Base-by-base conservation (phyloP, 495 filamentous ascomycete species). In the Aspergillus avenaceus region DNA sequence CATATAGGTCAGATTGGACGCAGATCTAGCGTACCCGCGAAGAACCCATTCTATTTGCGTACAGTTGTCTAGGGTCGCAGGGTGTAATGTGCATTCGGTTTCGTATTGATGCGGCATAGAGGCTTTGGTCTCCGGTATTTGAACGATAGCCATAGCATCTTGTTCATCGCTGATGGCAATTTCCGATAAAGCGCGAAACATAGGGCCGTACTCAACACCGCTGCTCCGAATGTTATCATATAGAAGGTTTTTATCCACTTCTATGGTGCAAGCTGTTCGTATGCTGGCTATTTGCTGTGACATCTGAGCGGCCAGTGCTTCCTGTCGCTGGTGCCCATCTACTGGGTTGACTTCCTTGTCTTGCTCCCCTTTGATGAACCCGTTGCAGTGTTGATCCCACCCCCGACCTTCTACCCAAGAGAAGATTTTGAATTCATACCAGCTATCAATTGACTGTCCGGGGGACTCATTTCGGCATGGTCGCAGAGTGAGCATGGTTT, bases 31-130 rank as follows among this genome's bases (percentile, higher is more conserved):
- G 34, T 55, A 65, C 2, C 64, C 64, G 5, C 23, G 36, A 1
- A 67, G 53, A 1, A 56, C 28, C 64, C 64, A 67, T 54, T 63
- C 52, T 4, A 59, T 24, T 42, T 81, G 77, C 5, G 74, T 52
- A 49, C 74, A 67, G 21, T 64, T 53, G 31, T 80, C 78, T 5
- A 80, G 48, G 1, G 70, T 61, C 0, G 72, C 63, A 8, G 78
- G 76, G 36, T 79, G 77, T 1, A 73, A 44, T 28, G 76, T 57
- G 47, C 62, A 74, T 0, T 63, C 54, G 0, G 67, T 71, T 50
- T 81, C 73, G 32, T 69, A 61, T 23, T 55, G 56, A 42, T 71
- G 24, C 0, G 78, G 78, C 77, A 82, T 82, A 18, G 58, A 62
- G 8, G 64, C 45, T 4, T 56, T 67, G 8, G 76, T 79, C 34